Evolutionary conservation across 805 yeast genomes (phyloP), one percentile per base, ranked within the genome.

Genomic region (Candida insectorum): DNA sequence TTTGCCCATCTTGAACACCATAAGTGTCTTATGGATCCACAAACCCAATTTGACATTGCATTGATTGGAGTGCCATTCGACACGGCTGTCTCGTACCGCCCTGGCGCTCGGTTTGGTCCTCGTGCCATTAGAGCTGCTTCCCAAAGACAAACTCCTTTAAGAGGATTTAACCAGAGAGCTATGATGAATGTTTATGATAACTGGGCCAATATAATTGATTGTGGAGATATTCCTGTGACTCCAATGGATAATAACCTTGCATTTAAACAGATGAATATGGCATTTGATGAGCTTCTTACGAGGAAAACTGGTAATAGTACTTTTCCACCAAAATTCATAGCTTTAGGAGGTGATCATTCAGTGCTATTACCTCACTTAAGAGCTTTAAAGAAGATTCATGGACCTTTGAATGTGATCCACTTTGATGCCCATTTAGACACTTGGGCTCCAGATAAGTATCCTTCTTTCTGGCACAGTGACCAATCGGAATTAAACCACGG

Each of bases 391-490:
- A 62, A 73, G 33, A 48, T 72, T 14, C 75, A 85, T 49, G 93
- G 91, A 1, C 77, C 77, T 13, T 58, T 85, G 31, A 77, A 85
- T 15, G 78, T 85, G 23, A 74, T 85, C 36, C 95, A 85, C 57
- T 83, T 85, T 46, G 95, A 85, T 52, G 91, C 93, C 10, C 94
- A 85, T 59, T 68, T 85, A 44, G 94, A 85, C 54, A 85, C 94
- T 4, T 74, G 88, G 91, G 54, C 78, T 42, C 93, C 94, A 8
- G 67, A 73, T 39, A 72, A 78, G 52, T 84, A 83, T 50, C 83
- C 85, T 16, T 62, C 77, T 12, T 73, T 69, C 49, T 75, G 81
- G 81, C 66, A 64, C 46, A 64, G 77, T n/a, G 69, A 71, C 23
- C 73, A 70, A 45, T 62, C 73, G 26, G 77, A 79, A 31, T 72